Percentiles rank a stretch among this genome's conserved stretches.
These are phyloP conservation scores for Ceratobasidium sp. DNA, from an alignment of 1,284 basidiomycete species.

Conservation along the genomic window DNA sequence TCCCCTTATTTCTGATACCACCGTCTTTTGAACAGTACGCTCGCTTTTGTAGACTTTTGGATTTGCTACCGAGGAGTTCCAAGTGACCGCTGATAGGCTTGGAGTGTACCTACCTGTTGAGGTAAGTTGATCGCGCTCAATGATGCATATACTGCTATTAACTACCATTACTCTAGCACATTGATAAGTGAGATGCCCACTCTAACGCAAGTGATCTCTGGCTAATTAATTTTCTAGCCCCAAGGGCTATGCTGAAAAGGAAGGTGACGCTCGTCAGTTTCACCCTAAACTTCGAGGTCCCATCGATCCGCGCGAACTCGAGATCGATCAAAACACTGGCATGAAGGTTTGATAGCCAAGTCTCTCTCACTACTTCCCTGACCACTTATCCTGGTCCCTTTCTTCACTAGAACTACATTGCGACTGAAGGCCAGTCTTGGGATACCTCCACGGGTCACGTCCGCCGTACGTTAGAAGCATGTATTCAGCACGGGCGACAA, in stretches of 20 bases:
- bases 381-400: too few species aligned
- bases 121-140: background rate
- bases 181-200: conserved; percentile 22
- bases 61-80: conserved; percentile 75
- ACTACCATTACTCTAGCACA: conserved; percentile 14
- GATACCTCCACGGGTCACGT: conserved; percentile 82
- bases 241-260: conserved; percentile 74
- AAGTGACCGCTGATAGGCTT: conserved; percentile 82
- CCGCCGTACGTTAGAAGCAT: conserved; percentile 67
- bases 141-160: background rate
- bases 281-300: conserved; percentile 78
- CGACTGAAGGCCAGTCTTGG: conserved; percentile 69
- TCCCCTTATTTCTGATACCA: background rate
- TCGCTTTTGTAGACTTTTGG: conserved; percentile 61
- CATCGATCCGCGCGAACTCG: conserved; percentile 72
- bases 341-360: conserved; percentile 66
- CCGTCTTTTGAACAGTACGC: background rate
- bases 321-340: conserved; percentile 79
- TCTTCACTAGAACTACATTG: conserved; percentile 61
- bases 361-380: background rate
- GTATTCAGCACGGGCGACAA: conserved; percentile 66
- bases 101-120: conserved; percentile 78
- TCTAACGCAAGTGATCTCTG: background rate
- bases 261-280: conserved; percentile 70
- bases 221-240: conserved; percentile 37